Evolutionary conservation across 73 alveolate species (phyloP).

Genomic region (Tetrahymena thermophila): DNA sequence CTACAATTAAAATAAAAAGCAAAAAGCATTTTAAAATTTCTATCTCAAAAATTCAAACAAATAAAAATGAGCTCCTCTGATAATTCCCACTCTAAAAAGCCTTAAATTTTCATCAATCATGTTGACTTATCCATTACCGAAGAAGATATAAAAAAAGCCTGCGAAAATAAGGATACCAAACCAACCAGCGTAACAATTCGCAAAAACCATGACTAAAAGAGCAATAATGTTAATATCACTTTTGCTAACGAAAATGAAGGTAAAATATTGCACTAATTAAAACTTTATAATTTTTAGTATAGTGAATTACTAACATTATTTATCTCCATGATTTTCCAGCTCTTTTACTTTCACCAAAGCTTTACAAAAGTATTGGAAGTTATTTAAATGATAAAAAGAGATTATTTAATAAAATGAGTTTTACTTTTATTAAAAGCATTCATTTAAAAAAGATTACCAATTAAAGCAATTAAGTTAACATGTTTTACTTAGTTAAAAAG

Average conservation of each 20-base stretch:
- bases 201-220: background rate
- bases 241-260: background rate
- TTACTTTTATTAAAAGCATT: too few relatives aligned
- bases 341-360: too few relatives aligned
- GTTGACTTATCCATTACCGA: background rate
- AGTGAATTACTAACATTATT: too few relatives aligned
- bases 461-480: too few relatives aligned
- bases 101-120: background rate
- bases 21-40: background rate
- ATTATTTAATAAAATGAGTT: too few relatives aligned
- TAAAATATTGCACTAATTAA: background rate
- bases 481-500: too few relatives aligned
- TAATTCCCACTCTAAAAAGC: background rate
- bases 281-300: too few relatives aligned
- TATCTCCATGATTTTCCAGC: too few relatives aligned
- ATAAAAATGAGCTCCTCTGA: background rate
- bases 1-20: background rate
- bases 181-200: background rate
- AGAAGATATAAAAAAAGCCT: background rate
- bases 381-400: too few relatives aligned
- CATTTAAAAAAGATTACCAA: too few relatives aligned
- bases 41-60: background rate
- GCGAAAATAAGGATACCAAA: background rate
- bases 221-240: background rate
- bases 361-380: too few relatives aligned